Evolutionary conservation across 73 alveolate genomes (phyloP).

Genomic region (Breviolum minutum): DNA sequence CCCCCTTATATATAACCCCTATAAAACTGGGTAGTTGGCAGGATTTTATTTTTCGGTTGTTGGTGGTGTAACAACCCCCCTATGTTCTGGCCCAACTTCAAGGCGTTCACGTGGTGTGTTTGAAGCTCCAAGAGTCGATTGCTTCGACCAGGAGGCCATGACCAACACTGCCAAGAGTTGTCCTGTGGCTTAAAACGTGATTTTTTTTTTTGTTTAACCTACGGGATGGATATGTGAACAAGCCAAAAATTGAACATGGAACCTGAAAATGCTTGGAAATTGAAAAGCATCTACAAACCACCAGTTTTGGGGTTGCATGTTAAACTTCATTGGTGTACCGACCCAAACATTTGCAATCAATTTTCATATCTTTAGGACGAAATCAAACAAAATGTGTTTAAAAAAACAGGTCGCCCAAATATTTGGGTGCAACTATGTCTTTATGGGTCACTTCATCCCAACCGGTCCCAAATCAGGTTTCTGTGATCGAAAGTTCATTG

Average conservation of each 20-base stretch:
- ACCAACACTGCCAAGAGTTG: slow-evolving; percentile 74
- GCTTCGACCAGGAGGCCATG: slow-evolving; percentile 68
- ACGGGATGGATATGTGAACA: not conserved
- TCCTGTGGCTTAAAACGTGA: not conserved
- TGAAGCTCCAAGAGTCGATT: slow-evolving; percentile 30
- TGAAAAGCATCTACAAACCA: not conserved
- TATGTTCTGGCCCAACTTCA: too few species aligned
- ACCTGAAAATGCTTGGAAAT: not conserved
- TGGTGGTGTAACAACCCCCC: too few species aligned
- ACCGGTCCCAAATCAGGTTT: too few species aligned
- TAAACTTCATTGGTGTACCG: not conserved
- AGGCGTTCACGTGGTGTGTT: too few species aligned
- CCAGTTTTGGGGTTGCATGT: not conserved
- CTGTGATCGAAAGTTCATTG: too few species aligned
- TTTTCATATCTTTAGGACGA: too few species aligned
- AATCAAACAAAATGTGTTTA: not conserved
- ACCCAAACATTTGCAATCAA: not conserved
- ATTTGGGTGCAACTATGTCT: not conserved
- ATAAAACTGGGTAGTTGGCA: too few species aligned
- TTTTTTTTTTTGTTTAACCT: not conserved
- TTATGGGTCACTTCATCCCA: too few species aligned
- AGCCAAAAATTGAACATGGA: not conserved
- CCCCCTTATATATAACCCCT: too few species aligned
- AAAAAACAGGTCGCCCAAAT: not conserved
- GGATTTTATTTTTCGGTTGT: too few species aligned